phyloP scores from a whole-genome alignment of 2,329 filamentous ascomycete genomes.

The Helotiales sp. region DNA sequence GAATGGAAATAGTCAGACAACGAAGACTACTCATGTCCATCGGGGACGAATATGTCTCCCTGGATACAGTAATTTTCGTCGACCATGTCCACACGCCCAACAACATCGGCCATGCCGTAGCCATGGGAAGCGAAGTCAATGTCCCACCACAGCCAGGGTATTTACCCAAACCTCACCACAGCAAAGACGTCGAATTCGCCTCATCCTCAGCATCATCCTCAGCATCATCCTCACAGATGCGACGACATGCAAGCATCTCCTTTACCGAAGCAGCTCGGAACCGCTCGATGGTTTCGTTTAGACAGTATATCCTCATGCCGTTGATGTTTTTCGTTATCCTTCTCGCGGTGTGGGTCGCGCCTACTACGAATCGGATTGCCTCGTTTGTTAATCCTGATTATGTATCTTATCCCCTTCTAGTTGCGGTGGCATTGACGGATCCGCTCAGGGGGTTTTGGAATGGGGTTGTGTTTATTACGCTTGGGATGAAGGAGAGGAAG shows the following conservation, averaged over 20 bases:
- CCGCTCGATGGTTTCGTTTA: conserved; percentile 37
- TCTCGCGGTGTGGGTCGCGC: conserved; percentile 71
- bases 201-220: background rate
- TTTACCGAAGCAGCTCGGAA: background rate
- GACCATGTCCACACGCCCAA: conserved; percentile 12
- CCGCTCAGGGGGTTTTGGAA: conserved; percentile 76
- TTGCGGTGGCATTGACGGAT: conserved; percentile 56
- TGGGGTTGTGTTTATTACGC: conserved; percentile 44
- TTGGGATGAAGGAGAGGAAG: conserved; percentile 37
- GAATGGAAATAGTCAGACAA: conserved; percentile 64
- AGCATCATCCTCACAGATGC: background rate
- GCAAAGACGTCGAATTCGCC: background rate
- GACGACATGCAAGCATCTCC: background rate
- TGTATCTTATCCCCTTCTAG: conserved; percentile 65
- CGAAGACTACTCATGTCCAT: conserved; percentile 53
- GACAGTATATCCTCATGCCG: conserved; percentile 45
- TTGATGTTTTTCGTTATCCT: conserved; percentile 69
- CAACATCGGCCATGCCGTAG: background rate
- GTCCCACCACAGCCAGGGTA: background rate
- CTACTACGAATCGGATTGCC: conserved; percentile 67
- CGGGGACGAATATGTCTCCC: conserved; percentile 38
- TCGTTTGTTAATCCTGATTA: conserved; percentile 59
- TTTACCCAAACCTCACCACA: background rate
- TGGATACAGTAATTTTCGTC: conserved; percentile 17
- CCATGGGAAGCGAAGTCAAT: too few relatives aligned